Conservation (phyloP, 108 stramenopile species). For the Chaetoceros muelleri region DNA sequence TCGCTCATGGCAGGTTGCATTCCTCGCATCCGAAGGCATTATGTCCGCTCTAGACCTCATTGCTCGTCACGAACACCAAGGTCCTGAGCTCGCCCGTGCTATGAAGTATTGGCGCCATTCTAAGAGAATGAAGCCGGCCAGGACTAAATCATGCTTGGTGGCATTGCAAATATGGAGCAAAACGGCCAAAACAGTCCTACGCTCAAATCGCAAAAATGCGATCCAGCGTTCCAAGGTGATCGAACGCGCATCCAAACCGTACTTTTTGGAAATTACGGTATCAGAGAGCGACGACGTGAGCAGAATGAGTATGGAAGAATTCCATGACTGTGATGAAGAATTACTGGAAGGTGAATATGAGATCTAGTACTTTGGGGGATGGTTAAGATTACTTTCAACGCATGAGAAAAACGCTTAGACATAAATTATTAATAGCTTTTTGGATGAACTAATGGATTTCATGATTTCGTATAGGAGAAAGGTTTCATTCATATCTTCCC, state of each 20-base stretch:
- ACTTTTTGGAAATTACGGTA: not conserved
- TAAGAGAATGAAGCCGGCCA: conserved; percentile 25
- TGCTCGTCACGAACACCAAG: conserved; percentile 12
- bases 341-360: not conserved
- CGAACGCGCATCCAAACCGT: not conserved
- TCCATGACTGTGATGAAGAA: not conserved
- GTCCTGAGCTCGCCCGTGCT: conserved; percentile 24
- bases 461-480: no score
- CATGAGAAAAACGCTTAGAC: no score
- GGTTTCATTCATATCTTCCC: no score
- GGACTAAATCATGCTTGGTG: conserved; percentile 47
- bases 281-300: not conserved
- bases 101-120: conserved; percentile 44
- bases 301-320: not conserved
- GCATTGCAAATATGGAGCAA: conserved; percentile 62
- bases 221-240: not conserved
- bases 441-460: no score
- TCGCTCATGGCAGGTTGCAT: conserved; percentile 63
- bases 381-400: not conserved
- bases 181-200: conserved; percentile 52
- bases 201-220: conserved; percentile 54
- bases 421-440: no score
- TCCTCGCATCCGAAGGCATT: conserved; percentile 37
- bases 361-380: not conserved
- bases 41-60: conserved; percentile 25